phyloP scores from a whole-genome alignment of 352 stramenopile genomes.

The Phytopythium oedochilum region DNA sequence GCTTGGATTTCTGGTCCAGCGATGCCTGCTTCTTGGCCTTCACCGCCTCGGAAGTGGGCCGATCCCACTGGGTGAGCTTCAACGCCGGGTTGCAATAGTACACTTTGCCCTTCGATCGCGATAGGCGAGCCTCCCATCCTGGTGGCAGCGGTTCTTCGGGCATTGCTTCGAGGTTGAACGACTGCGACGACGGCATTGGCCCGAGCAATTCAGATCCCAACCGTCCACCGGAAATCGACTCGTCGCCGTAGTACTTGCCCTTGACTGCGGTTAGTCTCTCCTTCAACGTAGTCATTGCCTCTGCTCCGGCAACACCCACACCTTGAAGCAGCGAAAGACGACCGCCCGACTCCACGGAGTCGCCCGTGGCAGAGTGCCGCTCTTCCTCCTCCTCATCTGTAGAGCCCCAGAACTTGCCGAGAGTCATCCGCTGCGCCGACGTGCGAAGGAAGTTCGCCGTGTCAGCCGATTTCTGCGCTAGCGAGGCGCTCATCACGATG shows the following conservation, averaged over 20 bases:
- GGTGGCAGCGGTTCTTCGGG: constrained; percentile 47
- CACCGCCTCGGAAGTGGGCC: constrained; percentile 56
- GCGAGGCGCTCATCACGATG: constrained; percentile 43
- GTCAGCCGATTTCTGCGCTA: constrained; percentile 69
- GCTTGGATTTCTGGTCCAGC: constrained; percentile 30
- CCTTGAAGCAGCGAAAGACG: constrained; percentile 65
- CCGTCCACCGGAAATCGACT: constrained; percentile 7
- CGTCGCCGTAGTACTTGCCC: constrained; percentile 76
- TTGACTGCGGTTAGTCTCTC: constrained; percentile 68
- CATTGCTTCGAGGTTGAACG: constrained; percentile 68
- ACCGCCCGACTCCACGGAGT: constrained; percentile 33
- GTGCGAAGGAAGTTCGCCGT: constrained; percentile 74
- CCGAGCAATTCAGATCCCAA: constrained; percentile 3
- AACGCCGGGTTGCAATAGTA: constrained; percentile 83
- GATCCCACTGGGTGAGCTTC: constrained; percentile 82
- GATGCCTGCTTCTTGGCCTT: constrained; percentile 54
- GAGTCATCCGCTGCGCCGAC: constrained; percentile 64
- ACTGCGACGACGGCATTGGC: constrained; percentile 23
- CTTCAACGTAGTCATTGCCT: constrained; percentile 73
- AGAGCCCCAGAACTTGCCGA: constrained; percentile 53
- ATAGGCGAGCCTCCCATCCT: constrained; percentile 77
- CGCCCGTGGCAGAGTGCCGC: constrained; percentile 38
- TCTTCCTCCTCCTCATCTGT: constrained; percentile 37
- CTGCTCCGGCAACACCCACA: constrained; percentile 41
- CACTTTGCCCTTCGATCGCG: constrained; percentile 77